A percentile compares a stretch with the other conserved stretches of the same genome.
Evolutionary conservation across 129 eudicot genomes (phyloP).

Genomic region (Artemisia annua): DNA sequence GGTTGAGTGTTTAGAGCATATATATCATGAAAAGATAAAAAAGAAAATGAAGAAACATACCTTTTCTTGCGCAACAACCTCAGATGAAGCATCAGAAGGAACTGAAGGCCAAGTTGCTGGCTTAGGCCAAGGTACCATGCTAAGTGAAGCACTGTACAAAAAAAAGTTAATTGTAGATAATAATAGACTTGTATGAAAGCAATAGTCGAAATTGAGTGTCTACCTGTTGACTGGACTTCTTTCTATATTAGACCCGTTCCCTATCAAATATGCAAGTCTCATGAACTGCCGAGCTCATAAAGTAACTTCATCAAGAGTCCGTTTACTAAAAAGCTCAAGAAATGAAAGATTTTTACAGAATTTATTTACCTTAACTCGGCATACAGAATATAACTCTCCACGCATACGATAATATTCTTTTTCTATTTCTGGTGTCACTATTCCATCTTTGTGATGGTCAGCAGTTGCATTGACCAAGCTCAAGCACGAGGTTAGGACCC

Average conservation of each 20-base stretch:
- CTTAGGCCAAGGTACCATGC: constrained; percentile 98
- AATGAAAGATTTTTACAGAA: background rate
- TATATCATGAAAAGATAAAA: constrained; percentile 1
- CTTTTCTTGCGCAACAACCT: constrained; percentile 77
- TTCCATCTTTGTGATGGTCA: constrained; percentile 59
- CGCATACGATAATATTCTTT: constrained; percentile 89
- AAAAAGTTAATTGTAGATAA: background rate
- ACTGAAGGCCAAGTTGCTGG: constrained; percentile 88
- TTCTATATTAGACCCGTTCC: constrained; percentile 74
- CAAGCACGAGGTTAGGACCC: constrained; percentile 89
- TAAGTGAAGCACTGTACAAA: constrained; percentile 71
- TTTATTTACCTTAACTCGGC: constrained; percentile 72
- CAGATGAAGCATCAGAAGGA: constrained; percentile 77
- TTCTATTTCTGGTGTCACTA: constrained; percentile 69
- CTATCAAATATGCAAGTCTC: constrained; percentile 91
- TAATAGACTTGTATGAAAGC: constrained; percentile 4
- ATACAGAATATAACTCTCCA: constrained; percentile 75
- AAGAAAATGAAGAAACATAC: constrained; percentile 31
- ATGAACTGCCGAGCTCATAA: constrained; percentile 64
- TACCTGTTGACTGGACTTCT: constrained; percentile 99
- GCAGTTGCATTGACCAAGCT: constrained; percentile 70
- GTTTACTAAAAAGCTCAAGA: background rate
- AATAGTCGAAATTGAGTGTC: constrained; percentile 1
- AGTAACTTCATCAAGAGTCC: constrained; percentile 8
- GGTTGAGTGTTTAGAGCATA: constrained; percentile 4